A percentile compares a stretch with the other conserved stretches of the same genome.
Conservation (phyloP, 2,329 filamentous ascomycete species). For the Sodiomyces alkalinus region DNA sequence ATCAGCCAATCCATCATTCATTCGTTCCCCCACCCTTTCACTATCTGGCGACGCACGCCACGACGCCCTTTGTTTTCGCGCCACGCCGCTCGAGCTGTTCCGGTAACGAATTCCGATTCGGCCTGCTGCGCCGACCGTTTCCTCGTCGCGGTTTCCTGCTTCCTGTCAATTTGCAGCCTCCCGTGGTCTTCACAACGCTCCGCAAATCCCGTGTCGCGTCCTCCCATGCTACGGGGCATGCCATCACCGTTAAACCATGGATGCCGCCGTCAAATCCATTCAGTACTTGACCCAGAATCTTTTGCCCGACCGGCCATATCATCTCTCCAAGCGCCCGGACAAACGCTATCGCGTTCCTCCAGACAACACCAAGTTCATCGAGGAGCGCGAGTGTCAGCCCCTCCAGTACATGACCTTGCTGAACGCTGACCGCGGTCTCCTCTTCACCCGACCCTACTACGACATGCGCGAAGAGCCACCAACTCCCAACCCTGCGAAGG, state of each 20-base stretch:
- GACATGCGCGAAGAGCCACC: slow-evolving; percentile 38
- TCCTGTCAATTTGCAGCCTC: neutral
- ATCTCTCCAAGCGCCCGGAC: slow-evolving; percentile 32
- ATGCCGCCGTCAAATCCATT: slow-evolving; percentile 42
- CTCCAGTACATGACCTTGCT: slow-evolving; percentile 43
- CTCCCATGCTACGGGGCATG: slow-evolving; percentile 6
- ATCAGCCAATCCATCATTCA: neutral
- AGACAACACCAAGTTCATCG: slow-evolving; percentile 23
- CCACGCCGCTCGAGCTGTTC: too few species aligned
- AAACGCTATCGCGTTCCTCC: slow-evolving; percentile 29
- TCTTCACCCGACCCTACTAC: slow-evolving; percentile 41
- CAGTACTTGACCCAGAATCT: slow-evolving; percentile 35
- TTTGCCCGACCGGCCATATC: slow-evolving; percentile 36
- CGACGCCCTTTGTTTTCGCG: neutral
- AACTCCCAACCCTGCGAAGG: slow-evolving; percentile 22
- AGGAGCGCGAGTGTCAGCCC: slow-evolving; percentile 32
- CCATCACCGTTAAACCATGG: slow-evolving; percentile 30
- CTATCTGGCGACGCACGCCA: neutral
- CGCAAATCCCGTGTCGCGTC: neutral
- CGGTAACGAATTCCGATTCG: slow-evolving; percentile 1
- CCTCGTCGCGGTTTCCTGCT: neutral
- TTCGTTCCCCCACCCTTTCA: neutral
- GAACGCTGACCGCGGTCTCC: slow-evolving; percentile 40
- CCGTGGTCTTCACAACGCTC: neutral
- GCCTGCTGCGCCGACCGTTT: neutral